Evolutionary conservation across 2,329 filamentous ascomycete genomes (phyloP).

Genomic region (Dactylonectria estremocensis): DNA sequence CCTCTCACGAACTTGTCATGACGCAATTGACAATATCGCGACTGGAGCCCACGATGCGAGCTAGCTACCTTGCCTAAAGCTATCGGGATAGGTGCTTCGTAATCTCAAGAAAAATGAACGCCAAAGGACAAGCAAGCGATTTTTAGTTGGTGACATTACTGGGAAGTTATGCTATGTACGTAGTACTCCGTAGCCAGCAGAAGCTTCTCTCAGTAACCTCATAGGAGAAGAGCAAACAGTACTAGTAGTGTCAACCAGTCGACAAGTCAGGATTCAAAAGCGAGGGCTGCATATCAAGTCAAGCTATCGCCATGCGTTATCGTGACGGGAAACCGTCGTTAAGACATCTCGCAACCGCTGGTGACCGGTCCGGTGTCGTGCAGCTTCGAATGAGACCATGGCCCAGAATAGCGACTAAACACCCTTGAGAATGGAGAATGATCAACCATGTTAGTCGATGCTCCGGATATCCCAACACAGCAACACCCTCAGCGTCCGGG

Average conservation of each 20-base stretch:
- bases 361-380: background rate
- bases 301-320: background rate
- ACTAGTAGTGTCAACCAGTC: background rate
- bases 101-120: background rate
- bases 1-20: constrained; percentile 9
- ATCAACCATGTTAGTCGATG: background rate
- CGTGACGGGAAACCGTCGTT: background rate
- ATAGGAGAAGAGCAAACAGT: background rate
- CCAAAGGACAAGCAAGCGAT: no score
- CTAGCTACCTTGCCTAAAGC: no score
- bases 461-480: background rate
- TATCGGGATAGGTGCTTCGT: no score
- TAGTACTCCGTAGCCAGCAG: no score
- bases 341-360: background rate
- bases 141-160: no score
- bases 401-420: background rate
- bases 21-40: constrained; percentile 11
- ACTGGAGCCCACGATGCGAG: background rate
- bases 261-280: background rate
- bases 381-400: background rate
- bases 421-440: no score
- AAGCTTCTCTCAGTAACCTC: background rate
- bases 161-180: no score
- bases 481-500: background rate
- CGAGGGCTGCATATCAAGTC: background rate